Base-by-base conservation (phyloP, 2,329 filamentous ascomycete species). In the Catunica adiposa region DNA sequence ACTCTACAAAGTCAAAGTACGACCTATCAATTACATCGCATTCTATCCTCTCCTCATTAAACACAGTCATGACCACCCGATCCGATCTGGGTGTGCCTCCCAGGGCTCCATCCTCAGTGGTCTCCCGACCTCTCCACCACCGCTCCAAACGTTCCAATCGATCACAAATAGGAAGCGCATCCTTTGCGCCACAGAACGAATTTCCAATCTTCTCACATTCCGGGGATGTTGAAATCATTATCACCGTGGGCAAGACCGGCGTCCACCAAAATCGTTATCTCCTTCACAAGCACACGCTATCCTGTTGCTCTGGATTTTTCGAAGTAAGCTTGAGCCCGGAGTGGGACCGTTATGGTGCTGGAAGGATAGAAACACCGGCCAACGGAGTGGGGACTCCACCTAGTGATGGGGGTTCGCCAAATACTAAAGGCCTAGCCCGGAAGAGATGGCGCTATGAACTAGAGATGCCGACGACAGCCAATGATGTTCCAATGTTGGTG, bases 301-400 rank as follows among this genome's bases (percentile, higher is more conserved):
- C 86, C 31, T 86, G 94, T 68, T 94, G 86, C 64, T 95, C 89
- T 4, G 89, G 88, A 15, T 96, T 95, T 72, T 97, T 97, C 66
- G 87, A 94, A 68, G 84, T 86, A 23, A 86, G 82, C 65, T 89
- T 83, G 47, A 88, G 81, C 63, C 81, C 83, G 57, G 83, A 89
- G 66, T 94, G 87, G 86, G 80, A 82, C 23, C 70, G 70, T 58
- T 68, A 34, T 23, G 56, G 23, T 70, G 5, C 68, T 66, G 50
- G 58, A 47, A 34, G 38, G 53, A 9, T 52, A 17, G 22, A 9
- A 6, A 9, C 48, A 14, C 48, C 48, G 20, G 31, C 34, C 15
- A 38, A 50, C 29, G 17, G 42, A 8, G 11, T 34, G 25, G 20
- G 42, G 29, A 31, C 29, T 15, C 44, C 44, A 17, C 44, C 44